Evolutionary conservation across 2,329 filamentous ascomycete species (phyloP), one percentile per base, ranked within the genome.

Genomic region (Thermoascus crustaceus): DNA sequence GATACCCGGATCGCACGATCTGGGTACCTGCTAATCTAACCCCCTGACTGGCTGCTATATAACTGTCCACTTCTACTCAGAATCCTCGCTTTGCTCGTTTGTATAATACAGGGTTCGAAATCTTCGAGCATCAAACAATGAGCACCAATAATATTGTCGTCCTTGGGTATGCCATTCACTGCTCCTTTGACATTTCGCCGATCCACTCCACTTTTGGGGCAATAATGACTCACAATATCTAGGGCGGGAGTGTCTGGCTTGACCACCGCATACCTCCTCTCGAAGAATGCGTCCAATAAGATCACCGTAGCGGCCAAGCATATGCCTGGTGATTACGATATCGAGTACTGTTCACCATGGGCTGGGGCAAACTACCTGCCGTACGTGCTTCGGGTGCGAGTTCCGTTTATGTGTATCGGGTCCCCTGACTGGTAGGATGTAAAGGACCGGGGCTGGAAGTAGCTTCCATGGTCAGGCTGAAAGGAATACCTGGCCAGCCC

Each of bases 301-400:
- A 63, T 93, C 44, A 87, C 83, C 0, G 68, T 93, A 22, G 68
- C 86, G 20, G 82, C 85, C 4, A 93, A 89, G 54, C 83, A 94
- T 56, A 91, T 94, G 82, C 88, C 88, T 0, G 88, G 88, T 22
- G 88, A 95, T 65, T 91, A 89, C 60, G 83, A 89, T 46, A 81
- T 88, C 47, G 82, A 93, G 67, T 95, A 94, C 58, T 80, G 85
- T 1, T 93, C 85, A 4, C 86, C 85, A 1, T 93, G 85, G 82
- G 86, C 86, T 3, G 86, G 86, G 9, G 86, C 85, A 42, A 89
- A 91, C 53, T 80, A 78, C 52, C 58, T 82, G 40, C 85, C 82
- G 79, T 84, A 50, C 42, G 78, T 68, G 19, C 31, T 30, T 20
- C 24, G 31, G 19, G 8, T 27, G 26, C n/a, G n/a, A 7, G 21